Base-by-base conservation (phyloP, 2,329 filamentous ascomycete genomes). In the Lachnellula arida region DNA sequence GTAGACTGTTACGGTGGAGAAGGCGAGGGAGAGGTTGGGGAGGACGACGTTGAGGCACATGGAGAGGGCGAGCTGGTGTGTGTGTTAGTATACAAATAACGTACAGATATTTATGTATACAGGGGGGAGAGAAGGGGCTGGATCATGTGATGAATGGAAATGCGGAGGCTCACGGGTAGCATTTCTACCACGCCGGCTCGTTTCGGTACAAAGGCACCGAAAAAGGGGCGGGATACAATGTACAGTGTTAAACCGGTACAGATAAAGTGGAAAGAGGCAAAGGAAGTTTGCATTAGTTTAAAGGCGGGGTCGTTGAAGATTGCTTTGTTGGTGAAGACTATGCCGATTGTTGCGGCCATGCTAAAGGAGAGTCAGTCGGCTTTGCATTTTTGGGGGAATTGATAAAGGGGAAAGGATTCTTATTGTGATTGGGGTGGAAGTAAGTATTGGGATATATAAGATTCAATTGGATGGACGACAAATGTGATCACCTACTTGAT, bases 1-100 rank as follows among this genome's bases (percentile, higher is more conserved):
- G 56, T 68, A 68, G 51, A 68, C 64, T 25, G 61, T 66, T 22
- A 68, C 63, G 44, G 66, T 63, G 48, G 55, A 62, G 47, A 66
- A 67, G 46, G 64, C 62, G 11, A 68, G 55, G 11, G 61, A 65
- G 37, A 67, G 54, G 53, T 67, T 68, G 44, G 61, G 65, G 22
- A 68, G 60, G 11, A 68, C 61, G 40, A 66, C 64, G 42, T 66
- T 66, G 12, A 66, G 58, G 47, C 64, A 66, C 64, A 66, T 66
- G 34, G 61, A 55, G 39, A 66, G 59, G 11, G 64, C 64, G 25
- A 66, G 63, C 61, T 64, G n/a, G 39, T 8, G 14, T 28, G 39
- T 9, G 23, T 55, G 22, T 54, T 48, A 44, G 39, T 47, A 47
- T 49, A 37, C 37, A 37, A 46, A 32, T 9, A 17, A 7, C 37